Conservation (phyloP, 306 rosid species). For the Crotalaria pallida region DNA sequence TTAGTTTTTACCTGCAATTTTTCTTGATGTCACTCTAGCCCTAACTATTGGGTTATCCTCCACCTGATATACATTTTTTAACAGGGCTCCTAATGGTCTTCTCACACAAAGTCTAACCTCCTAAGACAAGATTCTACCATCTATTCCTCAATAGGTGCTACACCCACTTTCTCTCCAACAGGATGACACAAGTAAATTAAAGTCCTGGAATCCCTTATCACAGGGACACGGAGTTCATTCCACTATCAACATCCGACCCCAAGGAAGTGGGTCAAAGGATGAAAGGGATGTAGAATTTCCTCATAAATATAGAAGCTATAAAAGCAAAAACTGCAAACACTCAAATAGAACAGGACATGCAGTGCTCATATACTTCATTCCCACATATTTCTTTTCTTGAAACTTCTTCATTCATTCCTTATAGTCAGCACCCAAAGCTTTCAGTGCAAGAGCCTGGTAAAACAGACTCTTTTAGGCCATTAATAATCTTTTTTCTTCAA, state of each 20-base stretch:
- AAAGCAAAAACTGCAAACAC: background rate
- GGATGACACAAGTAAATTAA: background rate
- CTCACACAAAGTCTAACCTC: background rate
- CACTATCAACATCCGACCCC: background rate
- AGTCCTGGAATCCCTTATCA: conserved; percentile 10
- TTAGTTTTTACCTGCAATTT: background rate
- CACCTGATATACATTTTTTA: background rate
- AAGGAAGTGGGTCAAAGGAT: background rate
- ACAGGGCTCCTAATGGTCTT: background rate
- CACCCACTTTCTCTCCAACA: background rate
- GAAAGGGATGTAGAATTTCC: conserved; percentile 11
- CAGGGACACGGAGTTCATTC: conserved; percentile 6
- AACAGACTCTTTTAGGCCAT: background rate
- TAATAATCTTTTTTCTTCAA: conserved; percentile 11
- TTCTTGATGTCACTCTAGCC: background rate
- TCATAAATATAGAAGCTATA: conserved; percentile 9
- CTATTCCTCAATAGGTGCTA: background rate
- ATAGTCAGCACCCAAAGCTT: conserved; percentile 8
- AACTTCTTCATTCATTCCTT: conserved; percentile 8
- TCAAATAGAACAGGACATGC: background rate
- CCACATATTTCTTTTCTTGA: conserved; percentile 1
- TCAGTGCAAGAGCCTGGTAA: background rate
- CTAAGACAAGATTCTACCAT: background rate
- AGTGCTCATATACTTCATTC: background rate
- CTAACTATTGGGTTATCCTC: background rate